Conservation (phyloP, 164 flowering plant species). For the Vitis rotundifolia region DNA sequence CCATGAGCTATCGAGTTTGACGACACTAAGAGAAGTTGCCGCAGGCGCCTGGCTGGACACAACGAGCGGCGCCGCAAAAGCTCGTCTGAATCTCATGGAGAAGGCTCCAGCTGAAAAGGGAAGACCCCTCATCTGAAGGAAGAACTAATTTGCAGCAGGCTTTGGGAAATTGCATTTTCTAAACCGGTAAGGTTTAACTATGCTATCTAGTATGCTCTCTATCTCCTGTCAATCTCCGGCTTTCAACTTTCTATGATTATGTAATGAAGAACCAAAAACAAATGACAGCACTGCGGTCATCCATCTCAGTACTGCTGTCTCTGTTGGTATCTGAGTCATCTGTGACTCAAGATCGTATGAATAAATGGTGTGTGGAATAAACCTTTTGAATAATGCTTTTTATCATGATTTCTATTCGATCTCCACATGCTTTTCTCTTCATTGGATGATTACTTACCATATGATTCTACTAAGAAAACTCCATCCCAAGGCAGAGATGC, state of each 20-base stretch:
- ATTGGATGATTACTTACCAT: no score
- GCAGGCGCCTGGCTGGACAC: constrained; percentile 89
- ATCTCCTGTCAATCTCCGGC: constrained; percentile 79
- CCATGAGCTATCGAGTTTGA: constrained; percentile 85
- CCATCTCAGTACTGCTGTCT: no score
- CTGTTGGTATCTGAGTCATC: no score
- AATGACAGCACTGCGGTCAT: no score
- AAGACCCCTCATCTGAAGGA: background rate
- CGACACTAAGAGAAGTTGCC: constrained; percentile 78
- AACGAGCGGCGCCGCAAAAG: constrained; percentile 82
- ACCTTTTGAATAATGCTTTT: no score
- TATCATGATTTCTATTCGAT: no score
- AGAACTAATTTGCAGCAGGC: background rate
- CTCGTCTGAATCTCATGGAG: constrained; percentile 49
- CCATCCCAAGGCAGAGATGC: no score
- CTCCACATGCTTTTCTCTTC: no score
- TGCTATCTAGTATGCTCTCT: constrained; percentile 57
- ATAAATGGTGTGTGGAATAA: no score
- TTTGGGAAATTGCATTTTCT: background rate
- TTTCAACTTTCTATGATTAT: background rate
- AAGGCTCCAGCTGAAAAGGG: constrained; percentile 30
- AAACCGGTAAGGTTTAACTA: constrained; percentile 21
- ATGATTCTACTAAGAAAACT: no score
- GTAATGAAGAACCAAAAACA: no score
- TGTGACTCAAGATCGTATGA: no score